phyloP scores from a whole-genome alignment of 805 yeast species.

The Wickerhamomyces hampshirensis region DNA sequence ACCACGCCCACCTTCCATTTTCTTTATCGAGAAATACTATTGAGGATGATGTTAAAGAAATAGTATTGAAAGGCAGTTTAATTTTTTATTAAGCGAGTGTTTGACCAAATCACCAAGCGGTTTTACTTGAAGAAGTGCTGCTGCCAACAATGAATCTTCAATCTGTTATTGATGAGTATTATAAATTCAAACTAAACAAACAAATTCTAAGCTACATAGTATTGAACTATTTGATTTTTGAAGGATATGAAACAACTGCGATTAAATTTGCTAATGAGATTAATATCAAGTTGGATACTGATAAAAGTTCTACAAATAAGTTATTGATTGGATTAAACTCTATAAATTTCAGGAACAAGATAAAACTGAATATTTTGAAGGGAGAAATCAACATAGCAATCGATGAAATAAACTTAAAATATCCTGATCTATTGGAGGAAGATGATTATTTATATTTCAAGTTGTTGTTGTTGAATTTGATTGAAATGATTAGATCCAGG shows the following conservation, averaged over 20 bases:
- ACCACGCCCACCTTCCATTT: too few relatives aligned
- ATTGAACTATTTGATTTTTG: conserved; percentile 69
- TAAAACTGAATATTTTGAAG: conserved; percentile 46
- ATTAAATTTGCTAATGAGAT: conserved; percentile 30
- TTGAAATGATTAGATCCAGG: conserved; percentile 60
- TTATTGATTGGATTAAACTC: conserved; percentile 40
- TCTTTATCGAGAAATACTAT: too few relatives aligned
- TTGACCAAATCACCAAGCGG: too few relatives aligned
- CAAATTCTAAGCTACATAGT: conserved; percentile 34
- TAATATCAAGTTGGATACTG: conserved; percentile 24
- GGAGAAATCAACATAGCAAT: conserved; percentile 64
- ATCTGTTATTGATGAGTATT: neutral
- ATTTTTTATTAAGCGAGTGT: too few relatives aligned
- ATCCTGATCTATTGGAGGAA: conserved; percentile 61
- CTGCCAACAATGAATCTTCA: neutral
- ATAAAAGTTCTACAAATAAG: conserved; percentile 3
- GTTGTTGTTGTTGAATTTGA: conserved; percentile 63
- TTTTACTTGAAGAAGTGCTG: too few relatives aligned
- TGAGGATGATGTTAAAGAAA: too few relatives aligned
- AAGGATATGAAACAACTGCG: conserved; percentile 73
- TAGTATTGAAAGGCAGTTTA: too few relatives aligned
- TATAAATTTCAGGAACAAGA: conserved; percentile 46
- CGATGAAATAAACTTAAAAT: conserved; percentile 47
- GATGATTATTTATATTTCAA: conserved; percentile 67
- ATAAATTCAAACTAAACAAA: conserved; percentile 3